Percentiles rank a stretch among this genome's conserved stretches.
phyloP scores from a whole-genome alignment of 495 filamentous ascomycete species.

The Lophiotrema nucula region DNA sequence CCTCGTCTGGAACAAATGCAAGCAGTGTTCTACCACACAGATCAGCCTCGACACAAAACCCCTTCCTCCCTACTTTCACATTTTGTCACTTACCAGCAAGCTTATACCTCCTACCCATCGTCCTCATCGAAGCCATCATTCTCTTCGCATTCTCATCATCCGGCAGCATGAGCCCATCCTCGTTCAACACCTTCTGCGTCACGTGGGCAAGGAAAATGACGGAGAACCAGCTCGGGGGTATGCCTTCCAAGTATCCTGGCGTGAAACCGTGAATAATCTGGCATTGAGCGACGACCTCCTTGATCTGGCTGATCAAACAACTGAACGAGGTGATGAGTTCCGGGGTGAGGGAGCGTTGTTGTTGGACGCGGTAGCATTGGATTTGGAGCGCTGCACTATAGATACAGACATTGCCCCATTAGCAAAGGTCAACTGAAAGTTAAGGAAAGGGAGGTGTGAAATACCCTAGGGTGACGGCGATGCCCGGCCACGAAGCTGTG shows the following conservation, averaged over 20 bases:
- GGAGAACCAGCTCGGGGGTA: constrained; percentile 2
- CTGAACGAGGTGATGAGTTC: background rate
- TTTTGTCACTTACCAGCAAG: no score
- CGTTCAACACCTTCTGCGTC: no score
- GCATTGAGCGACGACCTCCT: background rate
- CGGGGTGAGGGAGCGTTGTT: background rate
- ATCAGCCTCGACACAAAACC: no score
- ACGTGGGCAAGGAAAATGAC: background rate
- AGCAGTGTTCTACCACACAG: no score
- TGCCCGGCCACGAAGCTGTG: background rate
- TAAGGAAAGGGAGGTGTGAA: no score
- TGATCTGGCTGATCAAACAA: background rate
- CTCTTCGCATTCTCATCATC: no score
- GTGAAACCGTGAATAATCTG: background rate
- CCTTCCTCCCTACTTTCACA: no score
- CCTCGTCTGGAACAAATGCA: no score
- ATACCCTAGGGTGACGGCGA: constrained; percentile 2
- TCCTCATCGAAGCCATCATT: no score
- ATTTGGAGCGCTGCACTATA: constrained; percentile 14
- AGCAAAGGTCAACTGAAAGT: background rate
- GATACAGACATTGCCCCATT: no score
- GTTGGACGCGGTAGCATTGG: constrained; percentile 2
- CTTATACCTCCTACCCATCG: no score
- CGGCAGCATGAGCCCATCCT: no score
- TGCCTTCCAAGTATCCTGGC: constrained; percentile 5